Conservation (phyloP, 2,329 filamentous ascomycete genomes). For the Beauveria sp. region DNA sequence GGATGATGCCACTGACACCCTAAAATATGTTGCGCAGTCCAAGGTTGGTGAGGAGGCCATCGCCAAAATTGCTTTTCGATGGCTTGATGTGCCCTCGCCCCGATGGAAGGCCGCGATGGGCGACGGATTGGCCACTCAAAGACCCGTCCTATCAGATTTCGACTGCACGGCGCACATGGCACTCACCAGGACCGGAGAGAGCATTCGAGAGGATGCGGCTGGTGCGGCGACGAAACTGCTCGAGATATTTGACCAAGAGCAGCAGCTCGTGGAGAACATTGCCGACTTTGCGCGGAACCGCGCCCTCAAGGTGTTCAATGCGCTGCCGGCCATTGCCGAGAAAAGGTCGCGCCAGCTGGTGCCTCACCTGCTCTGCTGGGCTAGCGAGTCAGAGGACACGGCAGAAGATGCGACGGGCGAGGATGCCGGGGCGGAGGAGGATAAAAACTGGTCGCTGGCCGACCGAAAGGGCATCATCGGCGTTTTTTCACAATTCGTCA, state of each 20-base stretch:
- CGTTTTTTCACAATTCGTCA: constrained; percentile 77
- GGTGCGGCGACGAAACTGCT: constrained; percentile 52
- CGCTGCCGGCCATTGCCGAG: constrained; percentile 70
- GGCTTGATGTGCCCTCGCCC: constrained; percentile 57
- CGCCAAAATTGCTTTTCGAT: constrained; percentile 65
- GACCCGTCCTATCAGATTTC: constrained; percentile 59
- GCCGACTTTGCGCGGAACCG: constrained; percentile 60
- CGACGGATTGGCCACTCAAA: constrained; percentile 27
- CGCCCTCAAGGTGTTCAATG: constrained; percentile 69
- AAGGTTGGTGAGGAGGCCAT: constrained; percentile 67
- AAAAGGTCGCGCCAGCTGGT: constrained; percentile 78
- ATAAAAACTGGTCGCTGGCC: constrained; percentile 57
- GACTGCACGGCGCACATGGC: constrained; percentile 70
- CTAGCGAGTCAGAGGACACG: constrained; percentile 41
- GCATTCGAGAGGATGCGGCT: constrained; percentile 44
- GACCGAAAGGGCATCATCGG: constrained; percentile 79
- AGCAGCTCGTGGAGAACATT: constrained; percentile 44
- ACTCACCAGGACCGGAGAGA: constrained; percentile 44
- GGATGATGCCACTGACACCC: constrained; percentile 70
- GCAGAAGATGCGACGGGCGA: constrained; percentile 38
- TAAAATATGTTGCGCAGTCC: constrained; percentile 66
- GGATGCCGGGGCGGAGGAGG: constrained; percentile 34
- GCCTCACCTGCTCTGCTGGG: constrained; percentile 79
- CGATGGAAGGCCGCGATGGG: constrained; percentile 40
- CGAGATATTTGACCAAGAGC: constrained; percentile 55